Base-by-base conservation (phyloP, 1,139 yeast genomes). In the Eremothecium sinecaudum region DNA sequence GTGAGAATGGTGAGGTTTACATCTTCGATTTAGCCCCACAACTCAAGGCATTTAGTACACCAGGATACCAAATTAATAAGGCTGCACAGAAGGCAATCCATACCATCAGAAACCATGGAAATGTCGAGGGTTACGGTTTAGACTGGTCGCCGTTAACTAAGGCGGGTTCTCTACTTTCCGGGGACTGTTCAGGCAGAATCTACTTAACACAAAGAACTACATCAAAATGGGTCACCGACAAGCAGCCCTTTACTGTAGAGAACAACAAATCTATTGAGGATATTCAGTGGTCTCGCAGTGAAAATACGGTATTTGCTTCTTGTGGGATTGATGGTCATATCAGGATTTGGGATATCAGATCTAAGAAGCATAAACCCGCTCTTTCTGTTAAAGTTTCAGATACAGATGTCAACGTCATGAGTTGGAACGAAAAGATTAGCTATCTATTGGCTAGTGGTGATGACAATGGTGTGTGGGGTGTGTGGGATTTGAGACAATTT, bases 391-490 rank as follows among this genome's bases (percentile, higher is more conserved):
- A 63, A 38, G 98, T 95, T 0, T 77, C 94, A n/a, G 61, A 63
- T 17, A 67, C 86, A 2, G 99, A 90, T 59, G 84, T 90, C 41
- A 90, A 90, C 55, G 98, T 92, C 38, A 80, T 92, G 59, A 82
- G 95, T 31, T 90, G 99, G 99, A 83, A 92, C 62, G 73, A 73
- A 41, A 82, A 82, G 54, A 80, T 87, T 45, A 79, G 79, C 53
- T 83, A 86, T 51, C 66, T 90, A 51, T 68, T 90, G 41, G 97
- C 97, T 1, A 78, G 92, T 33, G 99, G 99, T 45, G 95, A 90
- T 54, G 99, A 90, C 58, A 95, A 86, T 58, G 99, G 99, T 42
- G 64, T 78, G 20, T 90, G 97, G 95, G 86, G 94, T 35, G 92
- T 90, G 27, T 90, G 99, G 98, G 99, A 90, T 64, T 69, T 90